Conservation (phyloP, 306 rosid genomes). For the Hippophae rhamnoides region DNA sequence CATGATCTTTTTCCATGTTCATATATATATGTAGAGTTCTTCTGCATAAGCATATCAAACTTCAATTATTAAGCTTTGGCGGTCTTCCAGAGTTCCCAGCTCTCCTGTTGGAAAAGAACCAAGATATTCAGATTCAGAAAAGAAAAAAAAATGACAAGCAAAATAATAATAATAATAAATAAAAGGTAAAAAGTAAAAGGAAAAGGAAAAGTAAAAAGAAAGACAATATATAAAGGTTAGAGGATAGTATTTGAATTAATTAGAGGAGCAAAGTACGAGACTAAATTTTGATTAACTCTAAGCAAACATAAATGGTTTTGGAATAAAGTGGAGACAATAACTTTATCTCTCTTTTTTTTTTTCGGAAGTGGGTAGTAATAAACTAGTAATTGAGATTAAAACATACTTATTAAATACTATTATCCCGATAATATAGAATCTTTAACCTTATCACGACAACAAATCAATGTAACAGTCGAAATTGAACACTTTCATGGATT, state of each 20-base stretch:
- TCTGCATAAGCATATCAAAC: conserved; percentile 29
- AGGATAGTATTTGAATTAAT: background rate
- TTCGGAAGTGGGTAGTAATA: conserved; percentile 10
- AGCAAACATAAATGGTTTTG: conserved; percentile 26
- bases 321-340: conserved; percentile 43
- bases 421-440: background rate
- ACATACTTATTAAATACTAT: background rate
- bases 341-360: conserved; percentile 23
- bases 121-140: background rate
- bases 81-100: conserved; percentile 64
- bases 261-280: background rate
- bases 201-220: conserved; percentile 20
- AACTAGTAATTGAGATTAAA: conserved; percentile 3
- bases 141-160: background rate
- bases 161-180: conserved; percentile 22
- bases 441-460: conserved; percentile 10
- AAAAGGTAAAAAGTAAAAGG: conserved; percentile 20
- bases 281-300: conserved; percentile 22
- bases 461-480: conserved; percentile 65
- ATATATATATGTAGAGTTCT: too few relatives aligned
- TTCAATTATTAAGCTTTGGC: conserved; percentile 38
- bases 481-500: background rate
- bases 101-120: conserved; percentile 38
- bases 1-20: background rate
- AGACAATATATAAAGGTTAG: conserved; percentile 30